Evolutionary conservation across 2,329 filamentous ascomycete genomes (phyloP), one percentile per base, ranked within the genome.

Genomic region (Allantophomopsis lycopodina): DNA sequence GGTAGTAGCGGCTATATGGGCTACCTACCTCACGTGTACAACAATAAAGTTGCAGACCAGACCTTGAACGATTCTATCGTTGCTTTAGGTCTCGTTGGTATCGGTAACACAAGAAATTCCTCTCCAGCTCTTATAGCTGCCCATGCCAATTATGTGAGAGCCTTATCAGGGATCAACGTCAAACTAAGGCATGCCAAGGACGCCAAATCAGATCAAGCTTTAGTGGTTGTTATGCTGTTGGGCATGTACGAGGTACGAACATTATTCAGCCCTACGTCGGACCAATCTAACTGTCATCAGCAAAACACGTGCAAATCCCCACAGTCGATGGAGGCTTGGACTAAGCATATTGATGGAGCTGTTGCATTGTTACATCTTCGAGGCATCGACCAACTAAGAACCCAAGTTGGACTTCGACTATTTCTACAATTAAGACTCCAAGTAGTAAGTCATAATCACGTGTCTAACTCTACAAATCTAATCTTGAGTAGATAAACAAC

Each of bases 181-280:
- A 68, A 69, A 2, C 57, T 75, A n/a, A 54, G 57, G 35, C 54
- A 66, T 39, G 62, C 68, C 1, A 48, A 44, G 12, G 60, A 66
- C 40, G 61, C 58, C 8, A 50, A 61, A 48, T 67, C 64, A 47
- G 66, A 66, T 45, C 66, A 60, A 33, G 74, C 71, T 0, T 65
- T 75, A 61, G 63, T 67, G 23, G 63, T 60, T 1, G 64, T 74
- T 13, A 59, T 74, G 36, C 65, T 75, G 35, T 59, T 75, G 5
- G 64, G 68, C 34, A 65, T 70, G 4, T 75, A 68, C 38, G 71
- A 74, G 70, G 4, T 75, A 68, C 39, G 70, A 74, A 51, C 68
- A 67, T 47, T 59, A 73, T 43, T 64, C 66, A 10, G 68, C 68
- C 13, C 60, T 56, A 15, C 62, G 59, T 6, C 54, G 60, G 7